Percentiles rank a stretch among this genome's conserved stretches.
Evolutionary conservation across 164 flowering plant species (phyloP).

Genomic region (Annona cherimola): DNA sequence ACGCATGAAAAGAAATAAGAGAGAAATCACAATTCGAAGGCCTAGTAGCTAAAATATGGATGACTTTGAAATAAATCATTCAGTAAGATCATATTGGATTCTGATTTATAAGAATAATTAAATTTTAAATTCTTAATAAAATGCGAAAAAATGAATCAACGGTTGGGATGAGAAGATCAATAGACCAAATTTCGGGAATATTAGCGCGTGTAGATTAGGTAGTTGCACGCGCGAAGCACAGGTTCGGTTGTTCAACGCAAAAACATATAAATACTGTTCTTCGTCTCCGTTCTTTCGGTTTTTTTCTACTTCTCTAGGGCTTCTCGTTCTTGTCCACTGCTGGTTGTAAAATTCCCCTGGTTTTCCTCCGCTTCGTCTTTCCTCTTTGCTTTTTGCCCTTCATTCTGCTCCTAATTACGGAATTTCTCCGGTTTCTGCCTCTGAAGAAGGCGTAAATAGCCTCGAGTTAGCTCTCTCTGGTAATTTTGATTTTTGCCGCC

Average conservation of each 20-base stretch:
- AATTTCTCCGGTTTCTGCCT: background rate
- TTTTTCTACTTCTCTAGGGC: background rate
- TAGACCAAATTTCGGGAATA: background rate
- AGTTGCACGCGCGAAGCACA: background rate
- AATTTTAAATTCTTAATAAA: too few relatives aligned
- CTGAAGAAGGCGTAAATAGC: background rate
- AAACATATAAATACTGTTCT: background rate
- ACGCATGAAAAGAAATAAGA: too few relatives aligned
- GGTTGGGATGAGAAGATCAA: background rate
- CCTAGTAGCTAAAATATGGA: too few relatives aligned
- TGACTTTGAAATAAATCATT: too few relatives aligned
- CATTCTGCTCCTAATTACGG: background rate
- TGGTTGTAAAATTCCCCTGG: background rate
- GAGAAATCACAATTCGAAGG: too few relatives aligned
- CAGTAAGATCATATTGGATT: too few relatives aligned
- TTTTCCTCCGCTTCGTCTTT: background rate
- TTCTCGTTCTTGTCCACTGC: background rate
- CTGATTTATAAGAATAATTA: too few relatives aligned
- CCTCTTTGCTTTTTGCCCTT: background rate
- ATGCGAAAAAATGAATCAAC: too few relatives aligned
- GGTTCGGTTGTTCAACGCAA: background rate
- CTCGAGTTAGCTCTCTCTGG: background rate
- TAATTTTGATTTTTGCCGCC: background rate
- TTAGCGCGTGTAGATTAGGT: background rate
- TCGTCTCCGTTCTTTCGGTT: background rate